phyloP scores from a whole-genome alignment of 208 protist genomes.

The Phytomonas sp. region DNA sequence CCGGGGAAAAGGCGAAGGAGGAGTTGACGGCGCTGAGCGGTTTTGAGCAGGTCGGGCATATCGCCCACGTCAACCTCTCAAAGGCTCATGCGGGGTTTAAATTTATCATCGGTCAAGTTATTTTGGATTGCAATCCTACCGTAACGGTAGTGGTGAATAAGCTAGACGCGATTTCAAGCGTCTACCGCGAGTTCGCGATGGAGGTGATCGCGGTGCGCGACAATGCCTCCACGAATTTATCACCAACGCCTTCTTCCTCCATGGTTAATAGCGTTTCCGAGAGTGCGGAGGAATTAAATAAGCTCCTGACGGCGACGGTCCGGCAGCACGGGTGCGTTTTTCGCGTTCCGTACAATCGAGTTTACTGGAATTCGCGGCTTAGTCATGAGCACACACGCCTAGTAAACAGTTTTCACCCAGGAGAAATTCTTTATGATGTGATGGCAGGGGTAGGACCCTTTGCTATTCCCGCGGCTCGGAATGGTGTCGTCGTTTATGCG shows the following conservation, averaged over 20 bases:
- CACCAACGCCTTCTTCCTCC: slow-evolving; percentile 1
- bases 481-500: slow-evolving; percentile 81
- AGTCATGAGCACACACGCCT: slow-evolving; percentile 92
- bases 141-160: slow-evolving; percentile 97
- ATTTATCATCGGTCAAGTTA: slow-evolving; percentile 90
- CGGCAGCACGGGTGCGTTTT: slow-evolving; percentile 93
- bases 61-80: slow-evolving; percentile 96
- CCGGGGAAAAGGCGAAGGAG: slow-evolving; percentile 1
- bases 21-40: slow-evolving; percentile 48
- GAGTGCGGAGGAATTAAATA: slow-evolving; percentile 6
- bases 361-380: slow-evolving; percentile 98
- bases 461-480: slow-evolving; percentile 90
- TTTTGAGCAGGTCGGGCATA: slow-evolving; percentile 92
- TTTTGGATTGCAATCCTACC: slow-evolving; percentile 92
- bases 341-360: slow-evolving; percentile 92
- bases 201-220: slow-evolving; percentile 91
- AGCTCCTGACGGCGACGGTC: slow-evolving; percentile 63
- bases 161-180: slow-evolving; percentile 89
- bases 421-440: slow-evolving; percentile 89
- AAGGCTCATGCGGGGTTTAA: slow-evolving; percentile 87
- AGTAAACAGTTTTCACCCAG: slow-evolving; percentile 54
- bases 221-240: slow-evolving; percentile 8
- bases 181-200: slow-evolving; percentile 96
- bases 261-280: not conserved
- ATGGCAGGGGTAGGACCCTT: slow-evolving; percentile 98